These are phyloP conservation scores for Cryptococcus neoformans DNA, from an alignment of 1,284 basidiomycete genomes.

Conservation along the genomic window DNA sequence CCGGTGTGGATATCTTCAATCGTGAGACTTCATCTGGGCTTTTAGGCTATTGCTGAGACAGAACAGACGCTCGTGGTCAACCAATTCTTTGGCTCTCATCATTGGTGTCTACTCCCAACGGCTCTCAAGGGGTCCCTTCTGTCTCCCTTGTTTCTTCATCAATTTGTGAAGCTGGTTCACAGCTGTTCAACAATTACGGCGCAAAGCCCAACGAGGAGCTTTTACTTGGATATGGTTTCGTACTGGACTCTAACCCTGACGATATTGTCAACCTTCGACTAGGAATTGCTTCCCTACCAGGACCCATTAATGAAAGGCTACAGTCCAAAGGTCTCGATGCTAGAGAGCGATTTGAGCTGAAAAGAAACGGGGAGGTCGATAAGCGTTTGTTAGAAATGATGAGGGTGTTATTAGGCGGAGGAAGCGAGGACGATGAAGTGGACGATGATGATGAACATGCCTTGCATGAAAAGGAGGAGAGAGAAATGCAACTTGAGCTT, in stretches of 20 bases:
- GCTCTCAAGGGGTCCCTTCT: slow-evolving; percentile 13
- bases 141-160: slow-evolving; percentile 36
- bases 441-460: slow-evolving; percentile 50
- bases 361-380: slow-evolving; percentile 56
- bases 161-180: slow-evolving; percentile 51
- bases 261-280: slow-evolving; percentile 78
- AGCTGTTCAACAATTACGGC: slow-evolving; percentile 76
- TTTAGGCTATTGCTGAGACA: too few species aligned
- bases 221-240: slow-evolving; percentile 83
- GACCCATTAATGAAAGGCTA: slow-evolving; percentile 14
- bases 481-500: slow-evolving; percentile 61
- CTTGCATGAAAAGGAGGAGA: slow-evolving; percentile 52
- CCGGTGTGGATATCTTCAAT: slow-evolving; percentile 79
- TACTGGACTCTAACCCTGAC: slow-evolving; percentile 69
- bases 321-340: slow-evolving; percentile 27
- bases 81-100: slow-evolving; percentile 73
- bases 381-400: slow-evolving; percentile 62
- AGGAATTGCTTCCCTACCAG: slow-evolving; percentile 44
- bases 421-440: slow-evolving; percentile 33
- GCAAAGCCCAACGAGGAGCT: slow-evolving; percentile 72
- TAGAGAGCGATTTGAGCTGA: slow-evolving; percentile 60
- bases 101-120: slow-evolving; percentile 31
- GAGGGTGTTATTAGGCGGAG: slow-evolving; percentile 35
- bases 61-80: slow-evolving; percentile 55
- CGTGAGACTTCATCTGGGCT: slow-evolving; percentile 50